Evolutionary conservation across 441 rosid genomes (phyloP), one percentile per base, ranked within the genome.

Genomic region (Daphne laureola): DNA sequence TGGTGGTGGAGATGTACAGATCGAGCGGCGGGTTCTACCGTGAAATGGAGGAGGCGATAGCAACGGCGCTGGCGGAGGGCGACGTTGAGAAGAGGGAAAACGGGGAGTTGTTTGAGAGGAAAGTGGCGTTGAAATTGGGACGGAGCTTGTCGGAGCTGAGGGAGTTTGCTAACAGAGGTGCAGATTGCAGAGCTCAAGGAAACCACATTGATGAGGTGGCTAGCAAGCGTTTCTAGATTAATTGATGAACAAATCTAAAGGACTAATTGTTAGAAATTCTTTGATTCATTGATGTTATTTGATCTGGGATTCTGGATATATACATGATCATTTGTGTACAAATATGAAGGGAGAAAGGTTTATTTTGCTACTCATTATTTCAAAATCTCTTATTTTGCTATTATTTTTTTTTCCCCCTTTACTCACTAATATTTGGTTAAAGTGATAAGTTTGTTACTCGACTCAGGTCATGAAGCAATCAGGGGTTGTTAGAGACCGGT

Each of bases 1-100:
- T 83, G 97, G 85, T 85, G 72, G 66, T 87, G 43, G 96, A 87
- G 73, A 83, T 87, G 90, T 84, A 87, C 45, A 78, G 91, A 57
- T 76, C 77, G 73, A 68, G 77, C 15, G 90, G 86, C 7, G 96
- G 92, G 12, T 77, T 72, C 70, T 77, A 80, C 56, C 49, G 55
- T 12, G 57, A 72, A 2, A 5, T 78, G 68, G 90, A 77, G 66
- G 90, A 76, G 50, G 56, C 84, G 0, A 73, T 89, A 5, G 74
- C 77, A 23, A 66, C 76, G 4, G 62, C 67, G 1, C 46, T 82
- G 0, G 49, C 49, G 7, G 81, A 78, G 59, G 51, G n/a, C 12
- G 80, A 73, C 6, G 38, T 62, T 40, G 76, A 59, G 55, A 67
- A 58, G 31, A 78, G 83, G 69, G 90, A 87, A 41, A 74, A 81